A percentile compares a stretch with the other conserved stretches of the same genome.
These are phyloP conservation scores for Fusarium musae DNA, from an alignment of 2,329 filamentous ascomycete genomes.

Conservation along the genomic window DNA sequence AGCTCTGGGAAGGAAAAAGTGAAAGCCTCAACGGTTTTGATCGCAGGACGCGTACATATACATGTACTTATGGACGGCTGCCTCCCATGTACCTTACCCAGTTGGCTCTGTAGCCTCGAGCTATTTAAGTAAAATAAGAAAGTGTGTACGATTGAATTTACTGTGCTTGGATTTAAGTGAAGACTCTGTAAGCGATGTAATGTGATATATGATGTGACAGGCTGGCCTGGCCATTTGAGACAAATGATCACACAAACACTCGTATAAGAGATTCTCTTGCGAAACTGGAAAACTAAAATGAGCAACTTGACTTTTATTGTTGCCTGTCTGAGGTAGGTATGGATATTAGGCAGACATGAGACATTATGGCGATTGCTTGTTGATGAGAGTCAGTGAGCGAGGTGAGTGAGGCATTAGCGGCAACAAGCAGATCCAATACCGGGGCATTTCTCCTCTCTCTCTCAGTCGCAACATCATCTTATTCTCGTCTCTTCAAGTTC, in stretches of 20 bases:
- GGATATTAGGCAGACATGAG: constrained; percentile 7
- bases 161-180: neutral
- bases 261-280: neutral
- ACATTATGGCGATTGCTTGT: neutral
- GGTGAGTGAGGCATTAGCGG: neutral
- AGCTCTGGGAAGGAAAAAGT: constrained; percentile 5
- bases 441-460: neutral
- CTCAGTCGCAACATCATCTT: neutral
- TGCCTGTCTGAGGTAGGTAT: neutral
- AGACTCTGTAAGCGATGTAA: neutral
- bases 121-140: constrained; percentile 23
- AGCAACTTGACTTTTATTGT: neutral
- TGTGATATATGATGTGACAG: neutral
- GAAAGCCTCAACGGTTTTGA: constrained; percentile 4
- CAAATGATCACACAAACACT: neutral
- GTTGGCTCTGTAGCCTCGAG: neutral
- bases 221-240: neutral
- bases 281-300: neutral
- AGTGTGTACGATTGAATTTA: constrained; percentile 3
- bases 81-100: constrained; percentile 22
- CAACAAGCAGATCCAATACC: neutral
- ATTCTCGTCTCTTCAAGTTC: neutral
- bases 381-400: neutral
- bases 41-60: neutral
- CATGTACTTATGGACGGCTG: neutral